These are phyloP conservation scores for Conticribra weissflogii DNA, from an alignment of 108 stramenopile species.

Conservation along the genomic window DNA sequence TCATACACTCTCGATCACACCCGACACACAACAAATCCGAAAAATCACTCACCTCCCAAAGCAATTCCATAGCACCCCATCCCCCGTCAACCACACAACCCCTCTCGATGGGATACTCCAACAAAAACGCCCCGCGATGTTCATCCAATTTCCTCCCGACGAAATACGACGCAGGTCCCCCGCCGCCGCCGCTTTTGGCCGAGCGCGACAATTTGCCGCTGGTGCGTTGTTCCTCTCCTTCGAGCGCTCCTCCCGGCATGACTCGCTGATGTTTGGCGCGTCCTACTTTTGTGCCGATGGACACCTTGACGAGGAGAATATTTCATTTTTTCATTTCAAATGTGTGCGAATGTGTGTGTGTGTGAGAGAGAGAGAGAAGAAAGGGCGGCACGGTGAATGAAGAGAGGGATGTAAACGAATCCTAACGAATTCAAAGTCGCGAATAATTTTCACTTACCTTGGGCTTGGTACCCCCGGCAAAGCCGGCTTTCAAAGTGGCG, in stretches of 20 bases:
- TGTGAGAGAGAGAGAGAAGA: conserved; percentile 6
- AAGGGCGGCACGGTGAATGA: background rate
- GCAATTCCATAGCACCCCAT: conserved; percentile 94
- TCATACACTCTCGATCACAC: background rate
- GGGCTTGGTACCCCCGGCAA: conserved; percentile 96
- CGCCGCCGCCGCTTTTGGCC: background rate
- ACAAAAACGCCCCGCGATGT: conserved; percentile 91
- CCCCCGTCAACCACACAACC: conserved; percentile 86
- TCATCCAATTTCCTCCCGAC: conserved; percentile 93
- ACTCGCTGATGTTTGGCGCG: conserved; percentile 93
- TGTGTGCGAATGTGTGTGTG: too few relatives aligned
- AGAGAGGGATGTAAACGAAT: conserved; percentile 6
- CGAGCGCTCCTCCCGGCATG: conserved; percentile 96
- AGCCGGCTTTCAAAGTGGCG: conserved; percentile 92
- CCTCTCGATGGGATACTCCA: conserved; percentile 93
- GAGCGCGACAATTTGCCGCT: conserved; percentile 9
- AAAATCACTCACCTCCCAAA: conserved; percentile 77
- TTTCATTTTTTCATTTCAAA: too few relatives aligned
- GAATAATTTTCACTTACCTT: conserved; percentile 57
- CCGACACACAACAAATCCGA: background rate
- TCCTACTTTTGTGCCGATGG: conserved; percentile 90
- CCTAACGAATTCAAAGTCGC: background rate
- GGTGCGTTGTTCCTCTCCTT: conserved; percentile 66
- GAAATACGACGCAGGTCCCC: conserved; percentile 70
- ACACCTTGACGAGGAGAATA: conserved; percentile 52